Percentiles rank a stretch among this genome's conserved stretches.
Conservation (phyloP, 495 filamentous ascomycete species). For the Parmelia sp. region DNA sequence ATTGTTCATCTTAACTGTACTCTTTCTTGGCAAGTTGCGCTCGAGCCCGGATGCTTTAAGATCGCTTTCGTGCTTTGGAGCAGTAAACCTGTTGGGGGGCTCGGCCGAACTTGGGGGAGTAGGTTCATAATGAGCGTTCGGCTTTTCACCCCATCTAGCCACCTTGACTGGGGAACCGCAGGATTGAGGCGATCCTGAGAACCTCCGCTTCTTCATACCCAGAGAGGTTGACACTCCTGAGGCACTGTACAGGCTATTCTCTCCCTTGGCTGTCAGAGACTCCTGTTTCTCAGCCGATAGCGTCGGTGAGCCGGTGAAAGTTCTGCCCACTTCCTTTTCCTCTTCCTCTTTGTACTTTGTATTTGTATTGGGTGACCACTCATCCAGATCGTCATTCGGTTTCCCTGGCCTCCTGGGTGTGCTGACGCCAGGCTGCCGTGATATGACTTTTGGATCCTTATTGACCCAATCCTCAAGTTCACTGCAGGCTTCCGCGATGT, state of each 20-base stretch:
- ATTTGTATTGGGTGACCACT: constrained; percentile 7
- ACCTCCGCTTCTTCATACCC: background rate
- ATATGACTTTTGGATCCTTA: background rate
- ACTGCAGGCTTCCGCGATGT: constrained; percentile 1
- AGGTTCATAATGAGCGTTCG: background rate
- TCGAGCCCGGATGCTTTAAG: background rate
- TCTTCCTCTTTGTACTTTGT: background rate
- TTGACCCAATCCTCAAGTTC: constrained; percentile 3
- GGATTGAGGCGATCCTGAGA: background rate
- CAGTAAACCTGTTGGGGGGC: background rate
- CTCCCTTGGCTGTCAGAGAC: background rate
- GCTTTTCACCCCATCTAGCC: background rate
- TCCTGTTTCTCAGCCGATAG: background rate
- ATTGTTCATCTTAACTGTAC: background rate
- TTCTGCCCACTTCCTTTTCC: background rate
- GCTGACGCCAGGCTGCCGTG: constrained; percentile 2
- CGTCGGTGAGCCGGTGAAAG: background rate
- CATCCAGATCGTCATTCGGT: constrained; percentile 5
- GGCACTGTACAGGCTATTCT: background rate
- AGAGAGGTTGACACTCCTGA: background rate
- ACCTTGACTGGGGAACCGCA: background rate
- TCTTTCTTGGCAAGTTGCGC: background rate
- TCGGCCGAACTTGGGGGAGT: background rate
- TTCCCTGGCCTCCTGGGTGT: constrained; percentile 14
- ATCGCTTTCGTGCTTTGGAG: too few species aligned